Evolutionary conservation across 1,284 basidiomycete species (phyloP).

Genomic region (Mycocalia duriaeana): DNA sequence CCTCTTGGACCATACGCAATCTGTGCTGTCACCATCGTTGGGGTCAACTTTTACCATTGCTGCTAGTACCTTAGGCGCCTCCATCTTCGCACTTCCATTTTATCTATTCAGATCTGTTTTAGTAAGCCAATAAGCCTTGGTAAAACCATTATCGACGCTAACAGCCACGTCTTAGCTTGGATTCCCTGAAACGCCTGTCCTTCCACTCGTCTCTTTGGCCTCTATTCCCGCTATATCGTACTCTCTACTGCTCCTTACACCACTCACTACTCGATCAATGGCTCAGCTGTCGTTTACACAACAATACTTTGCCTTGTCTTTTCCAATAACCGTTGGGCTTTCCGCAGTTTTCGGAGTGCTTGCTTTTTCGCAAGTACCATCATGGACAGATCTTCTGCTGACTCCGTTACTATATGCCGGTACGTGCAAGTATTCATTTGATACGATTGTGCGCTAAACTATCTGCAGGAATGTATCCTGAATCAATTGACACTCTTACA

Average conservation of each 20-base stretch:
- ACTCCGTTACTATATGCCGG: slow-evolving; percentile 54
- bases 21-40: slow-evolving; percentile 50
- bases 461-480: slow-evolving; percentile 53
- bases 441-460: background rate
- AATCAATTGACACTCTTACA: slow-evolving; percentile 37
- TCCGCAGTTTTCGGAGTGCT: slow-evolving; percentile 45
- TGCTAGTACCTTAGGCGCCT: slow-evolving; percentile 56
- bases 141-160: too few relatives aligned
- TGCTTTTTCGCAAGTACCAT: slow-evolving; percentile 49
- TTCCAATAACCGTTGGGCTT: slow-evolving; percentile 39
- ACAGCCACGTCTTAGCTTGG: slow-evolving; percentile 31
- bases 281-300: slow-evolving; percentile 42
- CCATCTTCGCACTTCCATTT: slow-evolving; percentile 54
- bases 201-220: slow-evolving; percentile 50
- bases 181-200: slow-evolving; percentile 33
- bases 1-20: slow-evolving; percentile 57
- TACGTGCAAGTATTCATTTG: slow-evolving; percentile 24
- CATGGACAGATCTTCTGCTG: slow-evolving; percentile 51
- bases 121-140: too few relatives aligned
- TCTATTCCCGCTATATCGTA: slow-evolving; percentile 58
- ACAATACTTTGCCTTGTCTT: slow-evolving; percentile 52
- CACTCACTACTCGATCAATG: slow-evolving; percentile 44
- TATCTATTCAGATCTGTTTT: slow-evolving; percentile 55
- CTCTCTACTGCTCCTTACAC: slow-evolving; percentile 51
- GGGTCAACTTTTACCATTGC: slow-evolving; percentile 49